Base-by-base conservation (phyloP, 495 filamentous ascomycete genomes). In the Chaetomium cochliodes region DNA sequence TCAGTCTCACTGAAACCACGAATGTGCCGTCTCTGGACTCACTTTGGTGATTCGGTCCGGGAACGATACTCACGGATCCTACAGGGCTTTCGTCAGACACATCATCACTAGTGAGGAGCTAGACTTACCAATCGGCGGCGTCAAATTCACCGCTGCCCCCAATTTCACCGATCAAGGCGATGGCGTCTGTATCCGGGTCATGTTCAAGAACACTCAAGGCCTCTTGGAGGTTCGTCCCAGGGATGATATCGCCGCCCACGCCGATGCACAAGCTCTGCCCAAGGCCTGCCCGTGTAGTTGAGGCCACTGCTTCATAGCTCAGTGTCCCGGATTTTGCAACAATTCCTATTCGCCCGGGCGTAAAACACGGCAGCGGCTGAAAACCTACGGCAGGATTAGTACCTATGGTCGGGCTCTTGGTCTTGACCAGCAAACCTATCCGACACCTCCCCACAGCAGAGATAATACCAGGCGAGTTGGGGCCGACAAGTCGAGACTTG, bases 401-500 rank as follows among this genome's bases (percentile, higher is more conserved):
- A 50, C 2, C 13, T 47, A 37, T 13, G 0, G 0, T 20, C 5
- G 1, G 30, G 11, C 8, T 56, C 0, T 15, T n/a, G 0, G n/a
- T 13, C 4, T n/a, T 1, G 51, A 2, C 30, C 13, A 12, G 25
- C 70, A 37, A 18, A 78, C 77, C 91, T 69, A 96, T 93, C 47
- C 92, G 86, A 69, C 92, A 96, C 69, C 83, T 87, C 0, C 89
- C 90, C 53, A 88, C 83, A 0, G 90, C 85, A 20, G 92, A 92
- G 49, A 96, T 93, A 59, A 96, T 94, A 0, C 93, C 92, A 0
- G 93, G 91, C 20, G 88, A 90, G 69, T 96, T 96, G 5, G 92
- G 87, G 12, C 92, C 92, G 3, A 96, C 88, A 0, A 96, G 82
- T 41, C 92, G 83, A 4, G 87, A 93, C 65, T 84, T 90, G 2